A percentile compares a stretch with the other conserved stretches of the same genome.
Evolutionary conservation across 352 stramenopile species (phyloP).

Genomic region (Elongisporangium prolatum): DNA sequence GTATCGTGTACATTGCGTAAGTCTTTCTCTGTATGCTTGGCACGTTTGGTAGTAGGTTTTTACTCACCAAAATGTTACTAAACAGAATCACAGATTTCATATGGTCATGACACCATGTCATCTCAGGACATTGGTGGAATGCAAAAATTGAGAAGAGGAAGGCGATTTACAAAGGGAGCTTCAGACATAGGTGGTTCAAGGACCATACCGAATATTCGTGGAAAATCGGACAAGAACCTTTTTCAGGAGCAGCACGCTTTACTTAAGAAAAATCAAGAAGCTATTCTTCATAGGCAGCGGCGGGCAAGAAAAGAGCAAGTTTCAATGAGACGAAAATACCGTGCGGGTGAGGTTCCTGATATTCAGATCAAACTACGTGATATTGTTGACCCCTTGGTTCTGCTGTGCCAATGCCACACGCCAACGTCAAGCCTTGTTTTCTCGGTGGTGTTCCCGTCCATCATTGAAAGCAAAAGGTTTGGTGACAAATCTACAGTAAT

Average conservation of each 20-base stretch:
- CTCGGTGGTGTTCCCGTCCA: slow-evolving; percentile 31
- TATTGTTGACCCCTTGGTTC: slow-evolving; percentile 62
- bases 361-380: slow-evolving; percentile 75
- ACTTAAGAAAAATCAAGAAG: slow-evolving; percentile 49
- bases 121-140: not conserved
- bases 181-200: not conserved
- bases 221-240: slow-evolving; percentile 29
- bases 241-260: slow-evolving; percentile 64
- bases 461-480: slow-evolving; percentile 32
- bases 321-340: slow-evolving; percentile 62
- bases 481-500: slow-evolving; percentile 7
- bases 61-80: not conserved
- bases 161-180: slow-evolving; percentile 27
- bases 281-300: slow-evolving; percentile 37
- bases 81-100: not conserved
- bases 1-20: slow-evolving; percentile 19
- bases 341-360: slow-evolving; percentile 66
- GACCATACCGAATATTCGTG: not conserved
- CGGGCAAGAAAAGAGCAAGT: slow-evolving; percentile 49
- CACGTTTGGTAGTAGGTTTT: no score
- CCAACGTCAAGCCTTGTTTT: slow-evolving; percentile 43
- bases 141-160: not conserved
- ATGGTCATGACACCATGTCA: not conserved
- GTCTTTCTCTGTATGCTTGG: no score
- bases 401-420: slow-evolving; percentile 46